These are phyloP conservation scores for Casuarina glauca DNA, from an alignment of 306 rosid species.

Conservation along the genomic window DNA sequence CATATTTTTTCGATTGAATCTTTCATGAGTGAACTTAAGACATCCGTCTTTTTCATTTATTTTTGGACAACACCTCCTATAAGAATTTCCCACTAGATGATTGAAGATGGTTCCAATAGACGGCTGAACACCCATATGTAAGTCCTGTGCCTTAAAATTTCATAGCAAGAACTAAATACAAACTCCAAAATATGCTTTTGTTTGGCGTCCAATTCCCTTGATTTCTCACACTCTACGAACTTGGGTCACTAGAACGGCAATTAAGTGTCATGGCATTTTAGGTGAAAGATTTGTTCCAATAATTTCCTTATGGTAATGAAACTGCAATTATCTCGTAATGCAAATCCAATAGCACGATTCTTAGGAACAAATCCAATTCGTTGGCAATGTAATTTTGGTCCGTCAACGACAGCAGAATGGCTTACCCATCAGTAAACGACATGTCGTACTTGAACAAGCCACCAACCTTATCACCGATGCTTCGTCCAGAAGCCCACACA, in stretches of 20 bases:
- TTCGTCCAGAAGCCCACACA: not conserved
- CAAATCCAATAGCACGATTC: too few relatives aligned
- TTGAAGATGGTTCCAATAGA: constrained; percentile 33
- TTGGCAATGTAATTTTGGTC: too few relatives aligned
- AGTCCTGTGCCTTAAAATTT: not conserved
- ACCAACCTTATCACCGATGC: not conserved
- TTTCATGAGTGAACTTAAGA: too few relatives aligned
- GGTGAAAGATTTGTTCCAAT: constrained; percentile 1
- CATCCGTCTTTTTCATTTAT: constrained; percentile 21
- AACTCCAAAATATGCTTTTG: not conserved
- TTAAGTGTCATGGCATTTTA: not conserved
- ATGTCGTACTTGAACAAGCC: not conserved
- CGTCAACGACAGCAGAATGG: too few relatives aligned
- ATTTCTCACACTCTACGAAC: not conserved
- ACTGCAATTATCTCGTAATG: not conserved
- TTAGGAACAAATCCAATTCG: too few relatives aligned
- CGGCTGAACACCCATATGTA: not conserved
- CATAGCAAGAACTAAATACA: not conserved
- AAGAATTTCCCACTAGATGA: constrained; percentile 88
- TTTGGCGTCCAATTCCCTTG: constrained; percentile 14
- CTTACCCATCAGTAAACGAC: too few relatives aligned
- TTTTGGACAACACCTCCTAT: constrained; percentile 71
- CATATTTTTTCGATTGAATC: too few relatives aligned
- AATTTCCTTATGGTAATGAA: constrained; percentile 12
- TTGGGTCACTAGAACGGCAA: not conserved